Evolutionary conservation across 805 yeast species (phyloP).

Genomic region (Barnettozyma vustinii): DNA sequence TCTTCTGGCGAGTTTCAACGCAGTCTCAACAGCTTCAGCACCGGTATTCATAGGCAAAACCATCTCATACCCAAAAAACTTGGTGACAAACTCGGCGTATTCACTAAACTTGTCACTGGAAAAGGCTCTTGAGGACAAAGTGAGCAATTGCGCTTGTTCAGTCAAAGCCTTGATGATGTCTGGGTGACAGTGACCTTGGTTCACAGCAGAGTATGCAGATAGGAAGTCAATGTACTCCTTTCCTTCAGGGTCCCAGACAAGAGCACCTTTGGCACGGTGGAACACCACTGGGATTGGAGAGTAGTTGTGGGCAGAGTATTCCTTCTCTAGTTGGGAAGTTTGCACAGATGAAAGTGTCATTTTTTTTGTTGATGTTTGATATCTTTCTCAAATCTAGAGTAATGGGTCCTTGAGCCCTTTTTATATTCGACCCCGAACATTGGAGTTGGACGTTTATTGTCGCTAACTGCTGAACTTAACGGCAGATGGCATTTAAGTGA

Average conservation of each 20-base stretch:
- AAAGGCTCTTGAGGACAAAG: conserved; percentile 89
- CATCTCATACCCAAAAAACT: conserved; percentile 85
- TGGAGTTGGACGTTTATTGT: neutral
- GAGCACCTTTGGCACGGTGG: conserved; percentile 80
- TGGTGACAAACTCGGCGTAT: conserved; percentile 83
- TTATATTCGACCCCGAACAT: neutral
- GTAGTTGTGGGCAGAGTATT: conserved; percentile 93
- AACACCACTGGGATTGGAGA: conserved; percentile 96
- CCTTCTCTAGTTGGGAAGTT: conserved; percentile 63
- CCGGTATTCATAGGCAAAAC: conserved; percentile 98
- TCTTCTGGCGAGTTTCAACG: conserved; percentile 87
- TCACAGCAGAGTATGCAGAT: conserved; percentile 94
- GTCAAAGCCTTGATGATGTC: conserved; percentile 77
- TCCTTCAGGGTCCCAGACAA: conserved; percentile 98
- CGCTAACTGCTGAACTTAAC: conserved; percentile 8
- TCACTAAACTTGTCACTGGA: conserved; percentile 83
- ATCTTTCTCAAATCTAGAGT: neutral
- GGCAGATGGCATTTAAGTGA: conserved; percentile 17
- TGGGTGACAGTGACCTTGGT: conserved; percentile 98
- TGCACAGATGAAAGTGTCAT: conserved; percentile 44
- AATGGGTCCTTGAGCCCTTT: neutral
- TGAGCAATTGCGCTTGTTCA: conserved; percentile 81
- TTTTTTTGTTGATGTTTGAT: neutral
- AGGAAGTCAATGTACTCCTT: conserved; percentile 87
- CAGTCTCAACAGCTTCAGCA: conserved; percentile 98